Conservation (phyloP, 139 green algal species). For the Chlorella sp. region DNA sequence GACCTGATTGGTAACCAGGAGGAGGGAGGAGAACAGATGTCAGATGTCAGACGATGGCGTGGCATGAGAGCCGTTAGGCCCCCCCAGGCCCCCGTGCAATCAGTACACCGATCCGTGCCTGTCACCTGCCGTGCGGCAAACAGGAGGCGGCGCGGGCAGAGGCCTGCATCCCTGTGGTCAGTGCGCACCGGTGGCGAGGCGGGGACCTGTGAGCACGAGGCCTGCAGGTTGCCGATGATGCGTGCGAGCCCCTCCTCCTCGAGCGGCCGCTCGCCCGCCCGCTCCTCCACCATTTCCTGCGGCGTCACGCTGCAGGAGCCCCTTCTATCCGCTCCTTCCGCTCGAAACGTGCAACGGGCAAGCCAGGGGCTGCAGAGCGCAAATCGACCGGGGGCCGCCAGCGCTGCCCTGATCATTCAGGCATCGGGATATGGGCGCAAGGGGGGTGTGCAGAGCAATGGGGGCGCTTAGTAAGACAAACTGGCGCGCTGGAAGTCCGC, state of each 20-base stretch:
- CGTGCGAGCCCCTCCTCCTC: slow-evolving; percentile 5
- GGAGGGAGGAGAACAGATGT: neutral
- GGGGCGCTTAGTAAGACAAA: too few relatives aligned
- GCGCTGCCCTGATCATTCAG: too few relatives aligned
- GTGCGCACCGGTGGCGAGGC: neutral
- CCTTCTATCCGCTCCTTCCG: too few relatives aligned
- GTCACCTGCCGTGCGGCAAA: neutral
- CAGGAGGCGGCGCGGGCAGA: neutral
- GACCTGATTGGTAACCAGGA: slow-evolving; percentile 14
- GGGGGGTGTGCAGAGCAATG: too few relatives aligned
- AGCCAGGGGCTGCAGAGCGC: too few relatives aligned
- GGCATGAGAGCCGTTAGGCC: neutral
- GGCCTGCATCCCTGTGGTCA: neutral
- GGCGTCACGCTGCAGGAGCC: too few relatives aligned
- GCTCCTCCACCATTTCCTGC: neutral
- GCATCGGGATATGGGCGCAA: too few relatives aligned
- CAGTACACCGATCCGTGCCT: too few relatives aligned
- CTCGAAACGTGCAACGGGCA: too few relatives aligned
- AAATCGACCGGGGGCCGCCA: too few relatives aligned
- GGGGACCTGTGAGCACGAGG: neutral
- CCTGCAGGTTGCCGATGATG: slow-evolving; percentile 13
- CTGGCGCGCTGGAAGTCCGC: too few relatives aligned
- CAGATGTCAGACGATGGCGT: neutral
- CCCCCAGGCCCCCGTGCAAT: too few relatives aligned
- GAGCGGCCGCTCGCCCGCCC: neutral